Evolutionary conservation across 495 filamentous ascomycete genomes (phyloP), one percentile per base, ranked within the genome.

Genomic region (Neurospora tetraspora): DNA sequence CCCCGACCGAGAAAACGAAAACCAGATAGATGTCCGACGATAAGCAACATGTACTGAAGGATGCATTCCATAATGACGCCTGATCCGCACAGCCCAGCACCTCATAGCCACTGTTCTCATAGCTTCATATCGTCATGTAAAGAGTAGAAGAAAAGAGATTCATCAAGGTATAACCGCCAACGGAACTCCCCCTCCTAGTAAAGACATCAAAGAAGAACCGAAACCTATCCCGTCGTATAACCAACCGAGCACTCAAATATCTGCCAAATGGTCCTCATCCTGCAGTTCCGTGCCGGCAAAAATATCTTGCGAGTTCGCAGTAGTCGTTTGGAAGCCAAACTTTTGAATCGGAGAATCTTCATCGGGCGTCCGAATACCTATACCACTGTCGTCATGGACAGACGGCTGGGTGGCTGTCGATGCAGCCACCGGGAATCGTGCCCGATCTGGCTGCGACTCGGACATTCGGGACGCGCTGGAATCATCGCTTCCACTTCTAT

Each of bases 351-450:
- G 80, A 47, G 88, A 84, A 16, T 89, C 86, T 71, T 89, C 88
- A 27, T 90, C 88, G 5, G 88, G 86, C 10, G 88, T 87, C 71
- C 85, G 76, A 77, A 92, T 89, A 4, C 89, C 89, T 72, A 93
- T 92, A 14, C 89, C 91, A 74, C 89, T 91, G 78, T 93, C 91
- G 74, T 93, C 91, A 71, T 86, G 89, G 73, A 80, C 82, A 8
- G 76, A 59, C 34, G 81, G 77, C 61, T 80, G 79, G 31, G 70
- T 78, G 27, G 76, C 76, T 12, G 76, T 74, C 20, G 80, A 76
- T 5, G 78, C 53, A 38, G 76, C 76, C 40, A 81, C 77, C 5
- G 83, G 81, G 70, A 85, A 85, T 36, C 82, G 82, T 4, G 82
- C 83, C 9, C 81, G 79, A 39, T 84, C 81, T 18, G 83, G 81